A percentile compares a stretch with the other conserved stretches of the same genome.
Conservation (phyloP, 2,329 filamentous ascomycete genomes). For the Cercospora zeina region DNA sequence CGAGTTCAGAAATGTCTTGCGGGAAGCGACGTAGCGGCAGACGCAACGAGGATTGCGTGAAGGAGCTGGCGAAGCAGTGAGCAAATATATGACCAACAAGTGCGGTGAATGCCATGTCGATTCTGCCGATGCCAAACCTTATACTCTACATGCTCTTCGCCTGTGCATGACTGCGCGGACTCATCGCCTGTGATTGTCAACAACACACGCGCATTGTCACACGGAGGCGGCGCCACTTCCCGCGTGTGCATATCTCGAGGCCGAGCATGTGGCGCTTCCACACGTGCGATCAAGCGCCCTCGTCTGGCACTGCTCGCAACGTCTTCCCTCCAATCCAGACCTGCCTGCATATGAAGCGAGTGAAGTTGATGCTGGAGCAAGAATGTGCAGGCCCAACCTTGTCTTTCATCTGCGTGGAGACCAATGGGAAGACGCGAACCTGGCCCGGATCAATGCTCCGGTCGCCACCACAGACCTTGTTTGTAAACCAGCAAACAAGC, state of each 20-base stretch:
- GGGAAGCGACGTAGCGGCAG: neutral
- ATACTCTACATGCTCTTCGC: neutral
- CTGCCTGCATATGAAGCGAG: conserved; percentile 7
- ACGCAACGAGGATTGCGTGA: neutral
- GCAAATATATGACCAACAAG: neutral
- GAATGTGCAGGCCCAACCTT: conserved; percentile 5
- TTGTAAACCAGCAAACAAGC: neutral
- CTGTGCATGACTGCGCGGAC: neutral
- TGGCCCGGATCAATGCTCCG: conserved; percentile 1
- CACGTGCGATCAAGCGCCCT: neutral
- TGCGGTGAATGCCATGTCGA: neutral
- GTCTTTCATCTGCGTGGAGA: conserved; percentile 47
- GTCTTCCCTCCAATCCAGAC: neutral
- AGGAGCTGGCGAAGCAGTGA: neutral
- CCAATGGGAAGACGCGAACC: conserved; percentile 44
- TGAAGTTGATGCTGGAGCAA: conserved; percentile 8
- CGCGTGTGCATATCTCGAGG: neutral
- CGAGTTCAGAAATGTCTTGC: neutral
- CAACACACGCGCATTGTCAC: neutral
- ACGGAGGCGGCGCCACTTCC: conserved; percentile 11
- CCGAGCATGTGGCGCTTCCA: neutral
- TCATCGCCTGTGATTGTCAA: neutral
- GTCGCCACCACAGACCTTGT: neutral
- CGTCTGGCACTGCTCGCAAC: neutral
- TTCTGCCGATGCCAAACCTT: conserved; percentile 10